Percentiles rank a stretch among this genome's conserved stretches.
These are phyloP conservation scores for Tubosaeta sp. DNA, from an alignment of 768 basidiomycete species.

Conservation along the genomic window DNA sequence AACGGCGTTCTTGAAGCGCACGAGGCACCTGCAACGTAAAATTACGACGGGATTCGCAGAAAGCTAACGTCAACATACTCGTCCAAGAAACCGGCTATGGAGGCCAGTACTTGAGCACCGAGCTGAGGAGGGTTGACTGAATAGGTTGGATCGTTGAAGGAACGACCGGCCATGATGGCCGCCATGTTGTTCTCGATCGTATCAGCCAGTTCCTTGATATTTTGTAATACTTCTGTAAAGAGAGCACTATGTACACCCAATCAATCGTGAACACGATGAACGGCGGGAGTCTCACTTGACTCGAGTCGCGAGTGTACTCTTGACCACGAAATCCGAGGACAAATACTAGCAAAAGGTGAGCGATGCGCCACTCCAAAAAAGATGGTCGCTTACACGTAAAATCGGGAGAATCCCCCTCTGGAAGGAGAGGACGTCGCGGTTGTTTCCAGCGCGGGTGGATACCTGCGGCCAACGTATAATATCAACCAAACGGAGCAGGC, in stretches of 20 bases:
- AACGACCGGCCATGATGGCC: constrained; percentile 28
- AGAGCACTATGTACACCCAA: constrained; percentile 33
- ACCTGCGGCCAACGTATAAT: constrained; percentile 46
- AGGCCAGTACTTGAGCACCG: constrained; percentile 42
- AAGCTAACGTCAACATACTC: constrained; percentile 39
- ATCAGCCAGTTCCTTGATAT: constrained; percentile 39
- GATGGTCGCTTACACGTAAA: constrained; percentile 37
- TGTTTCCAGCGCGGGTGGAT: constrained; percentile 35
- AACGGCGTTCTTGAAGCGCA: constrained; percentile 55
- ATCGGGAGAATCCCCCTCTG: constrained; percentile 53
- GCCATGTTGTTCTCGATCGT: constrained; percentile 40
- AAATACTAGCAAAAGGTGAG: constrained; percentile 41
- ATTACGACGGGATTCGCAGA: constrained; percentile 17
- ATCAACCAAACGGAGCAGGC: constrained; percentile 46
- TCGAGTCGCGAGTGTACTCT: constrained; percentile 47
- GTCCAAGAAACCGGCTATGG: constrained; percentile 44
- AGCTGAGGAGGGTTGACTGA: constrained; percentile 16
- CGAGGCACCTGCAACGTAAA: constrained; percentile 40
- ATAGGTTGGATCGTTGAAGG: constrained; percentile 27
- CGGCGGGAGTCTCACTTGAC: constrained; percentile 41
- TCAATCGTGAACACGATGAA: constrained; percentile 6
- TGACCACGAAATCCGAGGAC: constrained; percentile 55
- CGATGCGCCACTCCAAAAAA: not conserved
- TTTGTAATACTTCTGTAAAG: constrained; percentile 42
- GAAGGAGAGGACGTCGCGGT: constrained; percentile 44